Percentiles rank a stretch among this genome's conserved stretches.
These are phyloP conservation scores for Leucosporidium scottii DNA, from an alignment of 768 basidiomycete genomes.

Conservation along the genomic window DNA sequence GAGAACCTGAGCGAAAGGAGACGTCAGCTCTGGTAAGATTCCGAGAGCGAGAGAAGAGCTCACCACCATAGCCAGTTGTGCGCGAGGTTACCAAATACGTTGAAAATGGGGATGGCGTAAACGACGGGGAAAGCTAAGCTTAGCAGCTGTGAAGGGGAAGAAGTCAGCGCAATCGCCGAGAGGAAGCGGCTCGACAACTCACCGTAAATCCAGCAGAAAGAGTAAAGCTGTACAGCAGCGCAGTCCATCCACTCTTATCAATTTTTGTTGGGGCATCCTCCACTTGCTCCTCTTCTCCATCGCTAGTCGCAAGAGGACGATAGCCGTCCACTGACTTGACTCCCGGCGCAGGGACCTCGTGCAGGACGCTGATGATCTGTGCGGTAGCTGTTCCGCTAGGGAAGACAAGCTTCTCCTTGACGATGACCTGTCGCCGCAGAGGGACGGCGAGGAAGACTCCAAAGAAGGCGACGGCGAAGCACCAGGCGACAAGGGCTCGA, in stretches of 20 bases:
- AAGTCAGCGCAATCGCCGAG: constrained; percentile 3
- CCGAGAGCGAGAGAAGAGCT: constrained; percentile 16
- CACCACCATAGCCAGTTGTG: constrained; percentile 80
- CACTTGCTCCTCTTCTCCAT: constrained; percentile 38
- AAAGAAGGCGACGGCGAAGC: constrained; percentile 85
- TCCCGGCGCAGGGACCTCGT: constrained; percentile 39
- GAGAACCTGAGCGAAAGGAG: constrained; percentile 51
- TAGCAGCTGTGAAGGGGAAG: constrained; percentile 52
- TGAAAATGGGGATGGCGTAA: constrained; percentile 68
- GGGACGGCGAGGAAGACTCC: constrained; percentile 98
- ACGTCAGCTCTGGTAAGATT: neutral
- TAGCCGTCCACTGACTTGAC: neutral
- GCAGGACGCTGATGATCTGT: constrained; percentile 84
- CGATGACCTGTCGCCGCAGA: constrained; percentile 90
- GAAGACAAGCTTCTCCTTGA: constrained; percentile 87
- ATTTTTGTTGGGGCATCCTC: constrained; percentile 43
- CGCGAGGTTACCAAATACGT: constrained; percentile 69
- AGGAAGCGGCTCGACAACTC: constrained; percentile 36
- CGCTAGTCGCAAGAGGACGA: constrained; percentile 2
- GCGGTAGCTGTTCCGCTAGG: constrained; percentile 76
- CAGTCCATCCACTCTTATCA: constrained; percentile 63
- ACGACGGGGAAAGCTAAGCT: constrained; percentile 85
- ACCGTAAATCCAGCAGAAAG: constrained; percentile 72
- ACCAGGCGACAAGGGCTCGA: constrained; percentile 72
- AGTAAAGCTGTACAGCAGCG: constrained; percentile 68